These are phyloP conservation scores for Chalaropsis thielavioides DNA, from an alignment of 2,329 filamentous ascomycete genomes.

Conservation along the genomic window DNA sequence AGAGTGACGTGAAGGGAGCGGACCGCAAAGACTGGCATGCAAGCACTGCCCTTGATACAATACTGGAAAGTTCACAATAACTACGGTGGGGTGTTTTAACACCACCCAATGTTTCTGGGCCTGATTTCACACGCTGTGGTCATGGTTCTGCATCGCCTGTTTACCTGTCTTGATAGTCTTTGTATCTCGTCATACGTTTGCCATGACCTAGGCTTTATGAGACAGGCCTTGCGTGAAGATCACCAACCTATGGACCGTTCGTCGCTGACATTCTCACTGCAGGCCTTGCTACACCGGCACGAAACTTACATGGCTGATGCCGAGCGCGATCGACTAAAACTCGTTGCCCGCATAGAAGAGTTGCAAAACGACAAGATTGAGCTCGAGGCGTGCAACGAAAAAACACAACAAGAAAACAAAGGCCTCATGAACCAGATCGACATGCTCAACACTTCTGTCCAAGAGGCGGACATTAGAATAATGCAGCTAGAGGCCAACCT, in stretches of 20 bases:
- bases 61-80: neutral
- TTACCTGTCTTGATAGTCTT: neutral
- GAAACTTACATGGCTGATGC: slow-evolving; percentile 89
- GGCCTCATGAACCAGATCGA: slow-evolving; percentile 73
- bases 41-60: neutral
- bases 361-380: slow-evolving; percentile 61
- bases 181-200: neutral
- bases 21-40: slow-evolving; percentile 7
- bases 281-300: slow-evolving; percentile 85
- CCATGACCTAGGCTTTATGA: neutral
- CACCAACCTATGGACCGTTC: slow-evolving; percentile 23
- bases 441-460: slow-evolving; percentile 60
- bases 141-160: neutral
- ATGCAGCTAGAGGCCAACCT: slow-evolving; percentile 62
- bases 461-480: slow-evolving; percentile 67
- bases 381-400: slow-evolving; percentile 63
- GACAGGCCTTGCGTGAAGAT: neutral
- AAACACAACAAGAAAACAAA: slow-evolving; percentile 70
- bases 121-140: neutral
- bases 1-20: slow-evolving; percentile 2
- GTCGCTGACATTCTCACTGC: slow-evolving; percentile 56
- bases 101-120: neutral
- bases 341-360: slow-evolving; percentile 57
- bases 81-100: neutral
- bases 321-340: slow-evolving; percentile 64